A percentile compares a stretch with the other conserved stretches of the same genome.
Conservation (phyloP, 805 yeast species). For the Yueomyces sp. region DNA sequence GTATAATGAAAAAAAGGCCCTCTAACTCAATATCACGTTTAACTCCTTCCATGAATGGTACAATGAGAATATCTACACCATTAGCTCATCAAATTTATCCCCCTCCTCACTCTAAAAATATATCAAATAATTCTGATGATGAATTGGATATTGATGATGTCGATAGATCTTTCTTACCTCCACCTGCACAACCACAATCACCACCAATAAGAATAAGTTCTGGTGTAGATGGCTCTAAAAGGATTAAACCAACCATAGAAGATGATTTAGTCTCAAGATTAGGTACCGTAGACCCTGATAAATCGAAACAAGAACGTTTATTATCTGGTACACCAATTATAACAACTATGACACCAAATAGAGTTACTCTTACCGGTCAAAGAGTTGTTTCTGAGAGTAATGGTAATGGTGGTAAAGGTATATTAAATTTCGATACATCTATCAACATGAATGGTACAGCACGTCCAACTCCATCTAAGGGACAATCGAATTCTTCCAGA, state of each 20-base stretch:
- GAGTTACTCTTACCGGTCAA: slow-evolving; percentile 14
- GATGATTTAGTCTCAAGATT: slow-evolving; percentile 28
- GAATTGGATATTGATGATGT: slow-evolving; percentile 21
- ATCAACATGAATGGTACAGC: not conserved
- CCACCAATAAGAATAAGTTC: slow-evolving; percentile 27
- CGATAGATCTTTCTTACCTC: slow-evolving; percentile 24
- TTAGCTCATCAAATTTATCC: slow-evolving; percentile 29
- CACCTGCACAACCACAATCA: slow-evolving; percentile 26
- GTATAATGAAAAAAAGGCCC: slow-evolving; percentile 14
- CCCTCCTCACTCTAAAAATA: slow-evolving; percentile 6
- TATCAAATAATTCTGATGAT: slow-evolving; percentile 18
- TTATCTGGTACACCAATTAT: slow-evolving; percentile 22
- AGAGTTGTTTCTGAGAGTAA: slow-evolving; percentile 16
- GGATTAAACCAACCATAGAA: slow-evolving; percentile 18
- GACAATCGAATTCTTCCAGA: slow-evolving; percentile 17
- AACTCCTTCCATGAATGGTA: slow-evolving; percentile 2
- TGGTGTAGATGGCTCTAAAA: slow-evolving; percentile 19
- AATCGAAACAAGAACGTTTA: slow-evolving; percentile 23
- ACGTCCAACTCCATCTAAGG: slow-evolving; percentile 1
- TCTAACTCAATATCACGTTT: slow-evolving; percentile 4
- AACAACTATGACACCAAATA: slow-evolving; percentile 16
- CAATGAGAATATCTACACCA: slow-evolving; percentile 27
- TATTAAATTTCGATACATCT: not conserved
- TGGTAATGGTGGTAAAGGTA: not conserved
- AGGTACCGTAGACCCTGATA: slow-evolving; percentile 26